A percentile compares a stretch with the other conserved stretches of the same genome.
Conservation (phyloP, 1,284 basidiomycete species). For the Ustilago bromivora region DNA sequence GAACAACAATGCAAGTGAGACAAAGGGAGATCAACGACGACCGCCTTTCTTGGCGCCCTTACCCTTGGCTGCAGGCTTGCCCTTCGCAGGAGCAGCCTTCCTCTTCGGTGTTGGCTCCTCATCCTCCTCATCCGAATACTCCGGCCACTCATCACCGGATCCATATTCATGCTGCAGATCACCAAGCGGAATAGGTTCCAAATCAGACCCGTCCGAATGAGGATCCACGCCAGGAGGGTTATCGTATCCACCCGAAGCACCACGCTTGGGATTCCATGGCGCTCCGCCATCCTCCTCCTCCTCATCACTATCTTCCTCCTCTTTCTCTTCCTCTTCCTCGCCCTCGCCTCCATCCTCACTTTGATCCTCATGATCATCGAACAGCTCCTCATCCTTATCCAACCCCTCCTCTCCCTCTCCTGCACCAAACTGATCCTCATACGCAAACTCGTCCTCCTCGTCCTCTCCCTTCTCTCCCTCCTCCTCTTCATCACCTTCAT, state of each 20-base stretch:
- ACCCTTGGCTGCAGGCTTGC: constrained; percentile 6
- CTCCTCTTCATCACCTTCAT: constrained; percentile 22
- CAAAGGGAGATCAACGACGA: constrained; percentile 19
- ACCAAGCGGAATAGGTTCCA: constrained; percentile 59
- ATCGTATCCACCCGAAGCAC: constrained; percentile 19
- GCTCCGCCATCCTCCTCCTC: constrained; percentile 42
- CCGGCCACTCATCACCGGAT: constrained; percentile 43
- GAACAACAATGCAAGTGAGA: neutral
- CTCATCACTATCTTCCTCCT: constrained; percentile 44
- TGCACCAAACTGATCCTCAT: constrained; percentile 56
- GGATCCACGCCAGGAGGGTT: constrained; percentile 40
- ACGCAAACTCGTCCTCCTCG: constrained; percentile 64
- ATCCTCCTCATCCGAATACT: constrained; percentile 28
- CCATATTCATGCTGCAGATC: constrained; percentile 48
- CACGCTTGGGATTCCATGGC: constrained; percentile 29
- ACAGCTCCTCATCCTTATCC: constrained; percentile 53
- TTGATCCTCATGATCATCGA: constrained; percentile 22
- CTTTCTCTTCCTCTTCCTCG: constrained; percentile 23
- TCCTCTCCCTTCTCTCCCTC: constrained; percentile 42
- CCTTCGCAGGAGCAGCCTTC: constrained; percentile 1
- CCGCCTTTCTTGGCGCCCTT: constrained; percentile 11
- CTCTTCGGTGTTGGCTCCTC: constrained; percentile 20
- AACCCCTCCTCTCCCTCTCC: constrained; percentile 33
- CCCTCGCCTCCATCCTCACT: constrained; percentile 28
- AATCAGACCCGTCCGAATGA: constrained; percentile 52